Evolutionary conservation across 2,329 filamentous ascomycete species (phyloP).

Genomic region (Aspergillus piperis): DNA sequence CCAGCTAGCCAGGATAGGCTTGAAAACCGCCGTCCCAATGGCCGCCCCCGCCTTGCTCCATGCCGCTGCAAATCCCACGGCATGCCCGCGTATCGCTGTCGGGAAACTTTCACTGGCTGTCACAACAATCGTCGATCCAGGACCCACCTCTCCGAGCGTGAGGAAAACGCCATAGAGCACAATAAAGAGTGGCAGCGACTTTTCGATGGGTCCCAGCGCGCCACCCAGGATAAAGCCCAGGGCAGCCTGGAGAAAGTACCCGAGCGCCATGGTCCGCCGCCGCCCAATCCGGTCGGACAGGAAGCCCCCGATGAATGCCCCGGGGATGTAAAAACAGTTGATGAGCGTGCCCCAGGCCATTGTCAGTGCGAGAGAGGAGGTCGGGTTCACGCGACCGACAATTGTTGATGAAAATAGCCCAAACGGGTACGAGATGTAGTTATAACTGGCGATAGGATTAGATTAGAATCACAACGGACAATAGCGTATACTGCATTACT

Average conservation of each 20-base stretch:
- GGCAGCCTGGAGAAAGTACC: slow-evolving; percentile 48
- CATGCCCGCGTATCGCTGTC: slow-evolving; percentile 53
- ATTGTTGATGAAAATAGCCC: slow-evolving; percentile 59
- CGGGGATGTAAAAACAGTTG: slow-evolving; percentile 56
- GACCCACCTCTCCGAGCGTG: slow-evolving; percentile 53
- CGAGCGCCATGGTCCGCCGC: slow-evolving; percentile 54
- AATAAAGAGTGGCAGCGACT: slow-evolving; percentile 53
- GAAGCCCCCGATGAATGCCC: slow-evolving; percentile 50
- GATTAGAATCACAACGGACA: not conserved
- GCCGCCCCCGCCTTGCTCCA: slow-evolving; percentile 55
- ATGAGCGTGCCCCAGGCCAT: slow-evolving; percentile 53
- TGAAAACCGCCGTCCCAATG: slow-evolving; percentile 55
- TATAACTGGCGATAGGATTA: slow-evolving; percentile 32
- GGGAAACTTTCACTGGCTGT: slow-evolving; percentile 52
- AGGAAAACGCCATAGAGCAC: slow-evolving; percentile 56
- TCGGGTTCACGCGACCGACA: slow-evolving; percentile 47
- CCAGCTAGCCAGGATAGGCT: slow-evolving; percentile 51
- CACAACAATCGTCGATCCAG: slow-evolving; percentile 45
- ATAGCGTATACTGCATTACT: not conserved
- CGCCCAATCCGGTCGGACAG: slow-evolving; percentile 54
- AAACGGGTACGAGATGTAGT: slow-evolving; percentile 59
- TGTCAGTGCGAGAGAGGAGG: slow-evolving; percentile 42
- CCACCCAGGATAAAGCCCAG: slow-evolving; percentile 55
- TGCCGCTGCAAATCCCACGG: slow-evolving; percentile 51
- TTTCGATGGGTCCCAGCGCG: slow-evolving; percentile 49